Evolutionary conservation across 2,329 filamentous ascomycete species (phyloP).

Genomic region (Fusarium staphyleae): DNA sequence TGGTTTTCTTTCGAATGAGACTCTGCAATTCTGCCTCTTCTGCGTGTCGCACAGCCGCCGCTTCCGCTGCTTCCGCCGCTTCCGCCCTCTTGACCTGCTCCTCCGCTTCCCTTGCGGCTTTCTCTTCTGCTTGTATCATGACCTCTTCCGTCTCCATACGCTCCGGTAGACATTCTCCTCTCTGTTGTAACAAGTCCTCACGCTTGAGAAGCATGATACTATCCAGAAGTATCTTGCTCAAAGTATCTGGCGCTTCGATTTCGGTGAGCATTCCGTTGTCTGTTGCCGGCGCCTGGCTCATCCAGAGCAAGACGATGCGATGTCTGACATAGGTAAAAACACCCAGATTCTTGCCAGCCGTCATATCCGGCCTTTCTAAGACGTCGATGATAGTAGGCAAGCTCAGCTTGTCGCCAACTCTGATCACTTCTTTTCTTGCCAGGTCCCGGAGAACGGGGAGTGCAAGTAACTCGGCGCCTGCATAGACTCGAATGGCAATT

Average conservation of each 20-base stretch:
- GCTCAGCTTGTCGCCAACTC: neutral
- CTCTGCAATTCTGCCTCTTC: too few relatives aligned
- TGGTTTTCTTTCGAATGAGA: too few relatives aligned
- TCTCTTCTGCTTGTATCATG: too few relatives aligned
- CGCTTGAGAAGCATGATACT: neutral
- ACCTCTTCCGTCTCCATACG: too few relatives aligned
- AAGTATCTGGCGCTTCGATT: neutral
- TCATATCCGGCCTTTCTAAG: neutral
- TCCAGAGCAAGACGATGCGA: neutral
- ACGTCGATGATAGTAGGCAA: neutral
- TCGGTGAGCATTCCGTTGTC: neutral
- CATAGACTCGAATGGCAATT: neutral
- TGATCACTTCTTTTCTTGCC: neutral
- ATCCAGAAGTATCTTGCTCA: neutral
- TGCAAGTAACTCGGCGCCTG: neutral
- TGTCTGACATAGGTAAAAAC: neutral
- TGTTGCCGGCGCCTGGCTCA: neutral
- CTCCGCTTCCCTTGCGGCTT: too few relatives aligned
- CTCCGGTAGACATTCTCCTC: too few relatives aligned
- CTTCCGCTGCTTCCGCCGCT: too few relatives aligned
- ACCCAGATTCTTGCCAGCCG: neutral
- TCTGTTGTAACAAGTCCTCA: neutral
- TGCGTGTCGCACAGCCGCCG: too few relatives aligned
- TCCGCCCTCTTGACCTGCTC: too few relatives aligned
- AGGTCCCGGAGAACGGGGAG: neutral